Base-by-base conservation (phyloP, 2,329 filamentous ascomycete species). In the Aspergillus sp. region DNA sequence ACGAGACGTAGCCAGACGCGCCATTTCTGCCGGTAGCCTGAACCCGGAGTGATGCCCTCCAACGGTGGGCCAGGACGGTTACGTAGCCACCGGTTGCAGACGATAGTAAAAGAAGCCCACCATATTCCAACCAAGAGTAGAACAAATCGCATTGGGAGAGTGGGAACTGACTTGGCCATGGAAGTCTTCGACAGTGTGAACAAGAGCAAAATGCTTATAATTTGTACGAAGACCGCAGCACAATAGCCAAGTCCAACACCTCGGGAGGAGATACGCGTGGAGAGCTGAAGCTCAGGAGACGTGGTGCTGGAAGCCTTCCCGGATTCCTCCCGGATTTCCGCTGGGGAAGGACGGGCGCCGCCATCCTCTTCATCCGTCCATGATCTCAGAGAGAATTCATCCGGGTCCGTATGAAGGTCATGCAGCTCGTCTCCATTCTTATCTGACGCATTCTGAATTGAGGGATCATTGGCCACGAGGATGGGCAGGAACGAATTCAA, bases 401-500 rank as follows among this genome's bases (percentile, higher is more conserved):
- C 64, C 24, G 51, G 57, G 3, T 61, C 59, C 9, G 57, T 43
- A 22, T 67, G 41, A 17, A 71, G 54, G 26, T 59, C 54, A 5
- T 69, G 66, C 39, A 72, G 50, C 44, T 72, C 68, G 12, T 67
- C 64, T 2, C 44, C 56, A 1, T 61, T 39, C 32, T 65, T 59
- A n/a, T 32, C 15, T 1, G 36, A 13, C 3, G 61, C 54, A 15
- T 68, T 69, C 53, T 74, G 73, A 12, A 81, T 70, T 0, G 76
- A 77, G 2, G 89, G 86, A 71, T 96, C 91, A 67, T 95, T 87
- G 44, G 92, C 84, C 55, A 96, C 93, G 3, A 97, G 82, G 3
- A 97, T 80, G 0, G 93, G 93, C 24, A 97, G 80, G 66, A 96
- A 97, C 0, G 92, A 96, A 75, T 97, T 97, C 24, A 97, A 79